Evolutionary conservation across 768 basidiomycete genomes (phyloP), one percentile per base, ranked within the genome.

Genomic region (Polyporus arcularius): DNA sequence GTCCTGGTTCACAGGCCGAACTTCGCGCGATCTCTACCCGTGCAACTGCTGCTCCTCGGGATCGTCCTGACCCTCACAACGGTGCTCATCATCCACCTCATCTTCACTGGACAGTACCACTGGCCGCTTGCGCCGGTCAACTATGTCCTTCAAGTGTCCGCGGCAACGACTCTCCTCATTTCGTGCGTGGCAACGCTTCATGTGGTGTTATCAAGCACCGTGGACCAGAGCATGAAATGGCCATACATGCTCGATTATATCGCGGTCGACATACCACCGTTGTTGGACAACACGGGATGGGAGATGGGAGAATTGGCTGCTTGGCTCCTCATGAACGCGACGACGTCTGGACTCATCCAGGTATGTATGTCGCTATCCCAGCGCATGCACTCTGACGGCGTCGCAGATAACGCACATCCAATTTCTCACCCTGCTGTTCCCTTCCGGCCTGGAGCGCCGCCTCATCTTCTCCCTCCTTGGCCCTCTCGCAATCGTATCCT

Each of bases 171-270:
- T 3, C 85, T 96, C 21, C 82, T 97, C 58, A 82, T 89, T 39
- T 89, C 88, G 15, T 81, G 90, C 55, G 81, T 87, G 49, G 90
- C 92, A 9, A 92, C 90, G 1, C 78, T 96, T 49, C 84, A 86
- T 69, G 83, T 94, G 65, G 81, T 96, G 18, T 79, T 96, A 6
- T 76, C 81, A 2, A 76, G 82, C 0, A 77, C 87, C 1, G 73
- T 82, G 3, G 67, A 76, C 2, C 85, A 90, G 69, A 92, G 90
- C 66, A 79, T 83, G 64, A 76, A 78, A 43, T 97, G 94, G 94
- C 96, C 97, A 0, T 99, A 94, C 73, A 96, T 97, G 92, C 85
- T 98, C 42, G 89, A 88, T 67, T 99, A 97, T 69, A 81, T 98
- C 56, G 87, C 92, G 7, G 85, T 96, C 40, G 80, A 85, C 61